Conservation (phyloP, 2,329 filamentous ascomycete genomes). For the Tolypocladium album region DNA sequence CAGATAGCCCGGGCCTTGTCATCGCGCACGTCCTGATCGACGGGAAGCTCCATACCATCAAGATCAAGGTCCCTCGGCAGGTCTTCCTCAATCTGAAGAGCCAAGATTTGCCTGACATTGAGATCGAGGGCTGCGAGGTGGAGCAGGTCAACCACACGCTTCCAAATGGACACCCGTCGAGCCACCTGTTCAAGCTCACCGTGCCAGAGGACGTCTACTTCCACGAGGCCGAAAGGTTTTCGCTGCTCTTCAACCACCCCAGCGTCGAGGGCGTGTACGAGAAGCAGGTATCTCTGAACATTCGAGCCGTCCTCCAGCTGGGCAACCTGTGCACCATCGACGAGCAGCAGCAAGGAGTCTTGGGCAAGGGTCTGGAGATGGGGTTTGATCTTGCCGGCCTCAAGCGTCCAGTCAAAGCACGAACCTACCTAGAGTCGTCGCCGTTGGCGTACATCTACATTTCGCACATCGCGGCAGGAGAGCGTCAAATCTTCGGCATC, state of each 20-base stretch:
- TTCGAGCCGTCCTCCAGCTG: slow-evolving; percentile 78
- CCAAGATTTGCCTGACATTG: slow-evolving; percentile 78
- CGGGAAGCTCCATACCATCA: slow-evolving; percentile 78
- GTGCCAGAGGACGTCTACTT: slow-evolving; percentile 85
- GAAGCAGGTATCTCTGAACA: slow-evolving; percentile 76
- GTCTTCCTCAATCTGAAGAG: slow-evolving; percentile 88
- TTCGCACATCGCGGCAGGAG: slow-evolving; percentile 84
- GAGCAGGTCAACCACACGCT: slow-evolving; percentile 91
- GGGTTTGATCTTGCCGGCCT: slow-evolving; percentile 82
- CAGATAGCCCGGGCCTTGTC: slow-evolving; percentile 77
- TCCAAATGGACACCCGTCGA: slow-evolving; percentile 88
- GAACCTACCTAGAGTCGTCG: slow-evolving; percentile 63
- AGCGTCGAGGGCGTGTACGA: slow-evolving; percentile 98
- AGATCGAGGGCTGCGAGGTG: slow-evolving; percentile 73
- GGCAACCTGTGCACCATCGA: slow-evolving; percentile 92
- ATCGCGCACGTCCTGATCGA: slow-evolving; percentile 87
- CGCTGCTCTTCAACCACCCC: slow-evolving; percentile 75
- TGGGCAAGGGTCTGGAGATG: slow-evolving; percentile 85
- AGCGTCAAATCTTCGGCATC: slow-evolving; percentile 85
- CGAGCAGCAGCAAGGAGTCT: slow-evolving; percentile 75
- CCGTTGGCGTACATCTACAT: slow-evolving; percentile 79
- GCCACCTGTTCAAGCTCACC: slow-evolving; percentile 87
- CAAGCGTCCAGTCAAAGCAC: slow-evolving; percentile 52
- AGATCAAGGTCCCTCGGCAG: slow-evolving; percentile 78
- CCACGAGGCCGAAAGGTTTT: slow-evolving; percentile 72